Percentiles rank a stretch among this genome's conserved stretches.
phyloP scores from a whole-genome alignment of 2,329 filamentous ascomycete species.

The Monosporascus sp. region DNA sequence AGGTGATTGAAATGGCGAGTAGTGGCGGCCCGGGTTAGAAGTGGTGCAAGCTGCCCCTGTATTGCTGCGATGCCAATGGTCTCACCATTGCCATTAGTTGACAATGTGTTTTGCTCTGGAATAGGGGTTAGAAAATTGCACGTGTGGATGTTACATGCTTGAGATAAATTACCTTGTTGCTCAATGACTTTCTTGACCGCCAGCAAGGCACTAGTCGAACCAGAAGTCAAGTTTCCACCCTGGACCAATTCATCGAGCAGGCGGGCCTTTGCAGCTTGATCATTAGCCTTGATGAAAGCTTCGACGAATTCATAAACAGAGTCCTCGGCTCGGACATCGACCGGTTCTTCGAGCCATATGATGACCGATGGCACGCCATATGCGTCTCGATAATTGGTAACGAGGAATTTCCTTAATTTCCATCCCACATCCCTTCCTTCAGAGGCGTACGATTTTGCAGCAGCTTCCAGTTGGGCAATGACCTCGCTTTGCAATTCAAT shows the following conservation, averaged over 20 bases:
- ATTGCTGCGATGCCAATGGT: conserved; percentile 18
- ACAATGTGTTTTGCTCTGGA: conserved; percentile 6
- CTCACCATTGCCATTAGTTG: conserved; percentile 3
- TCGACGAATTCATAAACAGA: conserved; percentile 20
- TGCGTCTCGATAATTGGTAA: conserved; percentile 15
- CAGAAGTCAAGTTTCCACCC: conserved; percentile 11
- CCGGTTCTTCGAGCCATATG: conserved; percentile 14
- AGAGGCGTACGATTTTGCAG: conserved; percentile 12
- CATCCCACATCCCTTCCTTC: conserved; percentile 16
- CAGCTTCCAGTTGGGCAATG: conserved; percentile 14
- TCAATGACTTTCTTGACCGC: conserved; percentile 20
- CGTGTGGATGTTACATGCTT: background rate
- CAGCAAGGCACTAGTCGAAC: conserved; percentile 16
- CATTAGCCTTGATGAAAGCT: conserved; percentile 17
- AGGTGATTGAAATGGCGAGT: conserved; percentile 22
- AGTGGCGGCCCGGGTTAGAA: conserved; percentile 16
- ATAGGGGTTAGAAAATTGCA: conserved; percentile 8
- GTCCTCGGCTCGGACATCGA: conserved; percentile 13
- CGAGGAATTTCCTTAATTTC: conserved; percentile 24
- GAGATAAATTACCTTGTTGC: conserved; percentile 13
- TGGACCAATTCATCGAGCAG: conserved; percentile 16
- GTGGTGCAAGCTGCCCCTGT: conserved; percentile 16
- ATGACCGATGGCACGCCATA: conserved; percentile 12
- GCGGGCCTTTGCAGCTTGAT: conserved; percentile 9
- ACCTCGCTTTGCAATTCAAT: conserved; percentile 17